phyloP scores from a whole-genome alignment of 768 basidiomycete genomes.

The Tulasnella sp. region DNA sequence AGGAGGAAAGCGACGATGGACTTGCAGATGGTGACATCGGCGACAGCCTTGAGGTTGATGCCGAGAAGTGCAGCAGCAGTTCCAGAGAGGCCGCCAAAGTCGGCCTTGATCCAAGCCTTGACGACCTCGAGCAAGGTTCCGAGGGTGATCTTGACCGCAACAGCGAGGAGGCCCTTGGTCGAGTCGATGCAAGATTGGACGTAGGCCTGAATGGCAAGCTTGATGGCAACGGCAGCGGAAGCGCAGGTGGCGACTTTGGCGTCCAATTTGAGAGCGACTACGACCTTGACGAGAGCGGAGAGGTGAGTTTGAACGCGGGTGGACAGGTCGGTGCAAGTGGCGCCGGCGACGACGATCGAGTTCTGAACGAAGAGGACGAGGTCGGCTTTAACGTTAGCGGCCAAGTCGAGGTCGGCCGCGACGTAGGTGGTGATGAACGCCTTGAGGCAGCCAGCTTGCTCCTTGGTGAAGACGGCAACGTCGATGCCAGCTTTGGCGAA shows the following conservation, averaged over 20 bases:
- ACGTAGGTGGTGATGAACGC: background rate
- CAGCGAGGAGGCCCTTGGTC: conserved; percentile 1
- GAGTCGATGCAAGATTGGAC: conserved; percentile 6
- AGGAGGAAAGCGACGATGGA: background rate
- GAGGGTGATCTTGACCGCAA: background rate
- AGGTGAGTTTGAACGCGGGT: background rate
- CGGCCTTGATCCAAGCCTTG: background rate
- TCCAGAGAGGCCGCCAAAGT: background rate
- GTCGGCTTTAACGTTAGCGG: background rate
- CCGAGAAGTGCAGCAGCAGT: background rate
- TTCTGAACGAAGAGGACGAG: background rate
- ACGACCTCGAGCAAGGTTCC: background rate
- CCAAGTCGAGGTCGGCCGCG: background rate
- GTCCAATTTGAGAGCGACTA: background rate
- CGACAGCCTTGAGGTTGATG: background rate
- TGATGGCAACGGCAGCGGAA: background rate
- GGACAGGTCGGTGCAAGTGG: background rate
- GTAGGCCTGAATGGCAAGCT: background rate
- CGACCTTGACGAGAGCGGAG: background rate
- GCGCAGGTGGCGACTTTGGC: background rate
- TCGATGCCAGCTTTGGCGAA: background rate
- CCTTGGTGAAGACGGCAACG: background rate
- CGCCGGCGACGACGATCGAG: background rate
- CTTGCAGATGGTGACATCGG: background rate
- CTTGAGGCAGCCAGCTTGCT: background rate